These are phyloP conservation scores for Zizania palustris DNA, from an alignment of 202 grass and related monocot species.

Conservation along the genomic window DNA sequence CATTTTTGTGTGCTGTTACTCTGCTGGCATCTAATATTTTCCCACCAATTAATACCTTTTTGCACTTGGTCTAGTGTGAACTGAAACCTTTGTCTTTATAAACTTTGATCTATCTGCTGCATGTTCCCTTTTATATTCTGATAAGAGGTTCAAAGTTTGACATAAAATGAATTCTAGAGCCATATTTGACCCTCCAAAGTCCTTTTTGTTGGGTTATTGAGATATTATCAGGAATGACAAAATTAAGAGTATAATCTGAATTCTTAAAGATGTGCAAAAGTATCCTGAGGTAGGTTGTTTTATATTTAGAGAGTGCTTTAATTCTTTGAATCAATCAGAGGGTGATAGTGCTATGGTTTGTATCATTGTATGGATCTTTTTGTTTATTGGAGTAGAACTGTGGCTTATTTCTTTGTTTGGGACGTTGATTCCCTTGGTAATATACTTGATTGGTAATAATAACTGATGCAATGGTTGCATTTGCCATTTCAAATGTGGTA, in stretches of 20 bases:
- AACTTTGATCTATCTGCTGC: background rate
- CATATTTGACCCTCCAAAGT: background rate
- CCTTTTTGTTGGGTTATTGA: background rate
- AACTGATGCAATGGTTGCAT: background rate
- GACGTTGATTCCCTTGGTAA: background rate
- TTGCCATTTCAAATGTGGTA: background rate
- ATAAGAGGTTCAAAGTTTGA: background rate
- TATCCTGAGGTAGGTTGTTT: background rate
- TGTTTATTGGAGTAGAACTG: background rate
- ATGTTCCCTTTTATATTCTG: background rate
- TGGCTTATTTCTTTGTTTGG: background rate
- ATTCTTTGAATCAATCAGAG: background rate
- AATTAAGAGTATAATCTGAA: background rate
- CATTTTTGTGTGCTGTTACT: background rate
- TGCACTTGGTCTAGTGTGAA: slow-evolving; percentile 14
- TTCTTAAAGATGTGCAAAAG: background rate
- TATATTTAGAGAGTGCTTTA: slow-evolving; percentile 6
- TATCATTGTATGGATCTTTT: background rate
- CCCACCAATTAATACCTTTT: background rate
- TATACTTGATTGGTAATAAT: background rate
- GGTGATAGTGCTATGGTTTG: background rate
- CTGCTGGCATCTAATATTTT: background rate
- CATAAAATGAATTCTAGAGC: background rate
- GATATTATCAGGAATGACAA: background rate
- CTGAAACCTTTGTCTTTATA: background rate